phyloP scores from a whole-genome alignment of 2,329 filamentous ascomycete genomes.

The Magnaporthiopsis incrustans region DNA sequence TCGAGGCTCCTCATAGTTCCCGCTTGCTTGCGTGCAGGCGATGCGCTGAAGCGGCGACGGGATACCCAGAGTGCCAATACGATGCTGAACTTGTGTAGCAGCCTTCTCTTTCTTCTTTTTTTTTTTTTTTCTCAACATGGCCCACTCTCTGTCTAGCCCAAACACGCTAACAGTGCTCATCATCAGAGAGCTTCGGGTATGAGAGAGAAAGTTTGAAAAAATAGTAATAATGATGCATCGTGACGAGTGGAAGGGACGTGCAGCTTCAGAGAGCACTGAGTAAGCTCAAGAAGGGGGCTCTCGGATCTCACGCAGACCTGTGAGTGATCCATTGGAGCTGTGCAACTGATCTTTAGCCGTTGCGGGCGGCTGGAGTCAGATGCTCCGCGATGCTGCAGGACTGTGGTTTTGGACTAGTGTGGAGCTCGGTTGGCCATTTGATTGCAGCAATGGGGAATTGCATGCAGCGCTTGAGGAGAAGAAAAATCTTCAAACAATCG shows the following conservation, averaged over 20 bases:
- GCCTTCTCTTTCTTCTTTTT: neutral
- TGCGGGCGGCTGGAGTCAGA: neutral
- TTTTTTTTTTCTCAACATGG: neutral
- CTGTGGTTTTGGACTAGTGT: neutral
- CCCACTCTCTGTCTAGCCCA: neutral
- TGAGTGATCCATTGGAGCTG: neutral
- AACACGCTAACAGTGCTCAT: neutral
- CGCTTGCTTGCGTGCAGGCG: neutral
- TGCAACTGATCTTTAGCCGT: neutral
- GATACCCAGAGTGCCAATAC: neutral
- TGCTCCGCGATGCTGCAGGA: neutral
- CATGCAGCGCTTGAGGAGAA: no score
- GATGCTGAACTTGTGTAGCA: neutral
- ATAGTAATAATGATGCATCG: neutral
- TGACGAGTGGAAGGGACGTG: neutral
- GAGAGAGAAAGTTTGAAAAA: neutral
- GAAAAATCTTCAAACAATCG: no score
- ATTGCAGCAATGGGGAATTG: no score
- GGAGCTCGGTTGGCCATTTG: neutral
- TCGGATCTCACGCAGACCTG: neutral
- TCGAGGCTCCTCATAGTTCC: neutral
- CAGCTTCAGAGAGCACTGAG: neutral
- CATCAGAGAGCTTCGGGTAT: neutral
- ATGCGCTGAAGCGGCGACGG: neutral
- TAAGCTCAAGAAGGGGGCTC: neutral